phyloP scores from a whole-genome alignment of 352 stramenopile genomes.

The Pseudoperonospora humuli region DNA sequence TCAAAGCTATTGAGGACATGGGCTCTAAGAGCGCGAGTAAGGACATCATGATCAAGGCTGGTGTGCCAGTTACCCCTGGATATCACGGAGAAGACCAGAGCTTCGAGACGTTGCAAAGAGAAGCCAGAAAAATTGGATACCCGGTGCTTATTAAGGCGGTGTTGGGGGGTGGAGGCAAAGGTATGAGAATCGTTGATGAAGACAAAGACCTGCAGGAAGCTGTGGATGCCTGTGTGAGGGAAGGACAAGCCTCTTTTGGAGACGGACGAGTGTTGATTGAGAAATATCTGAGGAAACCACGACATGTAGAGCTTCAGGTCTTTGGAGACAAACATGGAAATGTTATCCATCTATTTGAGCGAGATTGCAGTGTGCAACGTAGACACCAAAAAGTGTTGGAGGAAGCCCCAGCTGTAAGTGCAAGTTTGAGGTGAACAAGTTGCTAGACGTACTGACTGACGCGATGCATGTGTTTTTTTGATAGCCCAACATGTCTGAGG shows the following conservation, averaged over 20 bases:
- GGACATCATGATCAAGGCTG: constrained; percentile 85
- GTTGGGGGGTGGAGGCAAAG: constrained; percentile 86
- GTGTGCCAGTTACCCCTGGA: constrained; percentile 82
- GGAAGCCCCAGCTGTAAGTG: constrained; percentile 83
- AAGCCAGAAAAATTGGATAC: constrained; percentile 86
- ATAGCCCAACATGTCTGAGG: constrained; percentile 70
- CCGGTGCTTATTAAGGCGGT: constrained; percentile 91
- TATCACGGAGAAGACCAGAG: constrained; percentile 89
- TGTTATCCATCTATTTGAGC: constrained; percentile 85
- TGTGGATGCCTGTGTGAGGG: constrained; percentile 80
- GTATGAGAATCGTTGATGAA: constrained; percentile 87
- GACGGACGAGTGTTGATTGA: constrained; percentile 88
- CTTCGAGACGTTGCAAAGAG: constrained; percentile 58
- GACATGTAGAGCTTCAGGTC: constrained; percentile 91
- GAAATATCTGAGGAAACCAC: constrained; percentile 83
- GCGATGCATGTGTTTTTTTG: not conserved
- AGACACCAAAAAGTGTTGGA: constrained; percentile 93
- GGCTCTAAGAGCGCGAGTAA: constrained; percentile 90
- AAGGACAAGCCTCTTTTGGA: constrained; percentile 85
- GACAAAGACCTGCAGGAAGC: constrained; percentile 73
- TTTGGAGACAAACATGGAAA: constrained; percentile 89
- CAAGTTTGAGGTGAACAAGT: not conserved
- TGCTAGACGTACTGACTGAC: not conserved
- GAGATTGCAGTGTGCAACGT: constrained; percentile 88
- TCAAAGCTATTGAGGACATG: constrained; percentile 86